Conservation (phyloP, 2,329 filamentous ascomycete species). For the Diaporthe sp. region DNA sequence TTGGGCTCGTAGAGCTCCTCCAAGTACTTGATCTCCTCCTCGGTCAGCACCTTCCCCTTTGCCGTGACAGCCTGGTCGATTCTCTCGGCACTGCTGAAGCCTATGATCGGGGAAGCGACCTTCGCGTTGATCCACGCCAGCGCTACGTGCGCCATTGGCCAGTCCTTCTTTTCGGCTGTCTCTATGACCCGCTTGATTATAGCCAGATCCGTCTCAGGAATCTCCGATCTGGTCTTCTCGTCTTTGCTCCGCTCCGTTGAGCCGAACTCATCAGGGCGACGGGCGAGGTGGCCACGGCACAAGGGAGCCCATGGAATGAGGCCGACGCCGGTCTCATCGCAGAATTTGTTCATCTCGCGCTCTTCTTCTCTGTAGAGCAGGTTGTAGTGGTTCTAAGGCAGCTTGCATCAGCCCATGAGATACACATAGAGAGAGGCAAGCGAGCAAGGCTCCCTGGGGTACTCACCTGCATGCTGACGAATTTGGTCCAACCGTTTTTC, state of each 20-base stretch:
- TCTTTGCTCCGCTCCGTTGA: conserved; percentile 46
- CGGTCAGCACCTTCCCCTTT: conserved; percentile 60
- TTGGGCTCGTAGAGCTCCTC: conserved; percentile 73
- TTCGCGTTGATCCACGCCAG: conserved; percentile 72
- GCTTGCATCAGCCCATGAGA: background rate
- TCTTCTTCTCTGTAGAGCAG: conserved; percentile 74
- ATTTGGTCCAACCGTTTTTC: conserved; percentile 70
- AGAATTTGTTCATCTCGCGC: conserved; percentile 59
- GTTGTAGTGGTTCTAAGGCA: conserved; percentile 59
- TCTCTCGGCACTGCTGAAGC: conserved; percentile 69
- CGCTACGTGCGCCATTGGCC: conserved; percentile 73
- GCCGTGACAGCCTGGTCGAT: conserved; percentile 71
- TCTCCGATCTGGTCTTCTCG: conserved; percentile 50
- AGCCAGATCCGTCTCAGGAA: conserved; percentile 49
- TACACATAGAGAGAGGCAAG: background rate
- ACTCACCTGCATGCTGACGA: conserved; percentile 68
- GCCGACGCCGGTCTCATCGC: conserved; percentile 55
- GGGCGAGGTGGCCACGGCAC: conserved; percentile 53
- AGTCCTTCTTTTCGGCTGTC: conserved; percentile 46
- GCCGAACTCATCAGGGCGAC: conserved; percentile 47
- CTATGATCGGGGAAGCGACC: conserved; percentile 70
- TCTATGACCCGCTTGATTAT: conserved; percentile 47
- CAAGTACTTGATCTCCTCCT: conserved; percentile 71
- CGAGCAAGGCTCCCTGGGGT: too few species aligned
- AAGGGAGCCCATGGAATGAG: conserved; percentile 57